Evolutionary conservation across 495 filamentous ascomycete genomes (phyloP), one percentile per base, ranked within the genome.

Genomic region (Pseudomonodictys pantanalensis): DNA sequence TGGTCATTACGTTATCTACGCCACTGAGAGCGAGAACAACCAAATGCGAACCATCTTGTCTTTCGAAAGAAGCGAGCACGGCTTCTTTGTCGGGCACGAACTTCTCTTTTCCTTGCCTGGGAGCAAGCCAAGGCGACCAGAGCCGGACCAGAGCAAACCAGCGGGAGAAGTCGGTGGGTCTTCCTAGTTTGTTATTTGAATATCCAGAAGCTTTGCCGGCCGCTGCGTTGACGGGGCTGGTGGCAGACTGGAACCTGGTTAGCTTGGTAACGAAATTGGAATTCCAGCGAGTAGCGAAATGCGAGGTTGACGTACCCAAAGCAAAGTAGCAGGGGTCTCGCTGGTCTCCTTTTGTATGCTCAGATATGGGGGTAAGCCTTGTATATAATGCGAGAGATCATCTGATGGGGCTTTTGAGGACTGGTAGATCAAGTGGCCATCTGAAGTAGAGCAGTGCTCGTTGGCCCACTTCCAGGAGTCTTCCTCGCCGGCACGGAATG

Each of bases 11-110:
- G 76, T 93, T 76, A 18, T 86, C 76, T 10, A 91, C 67, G 1
- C 90, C 91, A 59, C 90, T 91, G 22, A 96, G 77, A 0, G 84
- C 92, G 30, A 97, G 72, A 1, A 95, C 67, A n/a, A 92, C 89
- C 5, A 97, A 71, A 75, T 95, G 83, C 25, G 82, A 74, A 0
- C 93, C 93, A 69, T 89, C 81, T 0, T 69, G 72, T 18, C 84
- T 85, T 10, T 96, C 77, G 66, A 96, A 96, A 0, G 91, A 90
- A 42, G 83, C 87, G 47, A 97, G 68, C 2, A 98, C 71, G 3
- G 86, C 89, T 71, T 95, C 89, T 59, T 89, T 86, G 30, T 86
- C 85, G 23, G 91, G 73, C 5, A 67, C 67, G 28, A 95, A 88
- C 4, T 75, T 22, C 8, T 76, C 71, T 51, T 79, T 83, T 12